Evolutionary conservation across 2,329 filamentous ascomycete species (phyloP), one percentile per base, ranked within the genome.

Genomic region (Erysiphe pulchra): DNA sequence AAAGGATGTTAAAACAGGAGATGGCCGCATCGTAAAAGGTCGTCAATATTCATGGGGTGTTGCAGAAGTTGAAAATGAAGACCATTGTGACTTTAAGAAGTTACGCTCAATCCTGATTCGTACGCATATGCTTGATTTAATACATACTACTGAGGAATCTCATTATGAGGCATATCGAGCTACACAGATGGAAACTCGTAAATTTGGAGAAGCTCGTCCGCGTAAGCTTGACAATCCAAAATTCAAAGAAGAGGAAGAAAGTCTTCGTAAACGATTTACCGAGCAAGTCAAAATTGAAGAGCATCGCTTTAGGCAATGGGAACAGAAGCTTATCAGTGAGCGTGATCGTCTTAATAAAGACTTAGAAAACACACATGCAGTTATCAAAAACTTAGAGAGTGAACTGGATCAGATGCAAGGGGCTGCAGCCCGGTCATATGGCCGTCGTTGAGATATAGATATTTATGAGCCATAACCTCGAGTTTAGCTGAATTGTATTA

Each of bases 21-120:
- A 98, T 59, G 85, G 84, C 57, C 87, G 87, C 62, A 92, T 93
- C 53, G 86, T 95, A 63, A 98, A 98, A 75, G 90, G 90, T 54
- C 85, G 90, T 52, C 92, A 98, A 65, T 98, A 98, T 68, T 84
- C 85, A 47, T 98, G 90, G 90, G 90, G 90, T 71, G 90, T 98
- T 57, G 90, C 90, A 50, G 90, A 98, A 65, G 90, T 98, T 45
- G 90, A 98, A 73, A 98, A 98, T 61, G 90, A 98, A 68, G 90
- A 98, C 62, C 90, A 98, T 73, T 98, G 90, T 67, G 90, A 98
- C 66, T 98, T 98, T 73, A 98, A 98, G 80, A 98, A 98, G 73
- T 80, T 98, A 52, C 86, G 90, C 58, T 93, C 87, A 43, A 95
- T 98, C 59, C 73, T 98, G 54, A 95, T 98, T 69, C 84, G 90